Conservation (phyloP, 2,329 filamentous ascomycete species). For the Sclerotinia sclerotiorum region DNA sequence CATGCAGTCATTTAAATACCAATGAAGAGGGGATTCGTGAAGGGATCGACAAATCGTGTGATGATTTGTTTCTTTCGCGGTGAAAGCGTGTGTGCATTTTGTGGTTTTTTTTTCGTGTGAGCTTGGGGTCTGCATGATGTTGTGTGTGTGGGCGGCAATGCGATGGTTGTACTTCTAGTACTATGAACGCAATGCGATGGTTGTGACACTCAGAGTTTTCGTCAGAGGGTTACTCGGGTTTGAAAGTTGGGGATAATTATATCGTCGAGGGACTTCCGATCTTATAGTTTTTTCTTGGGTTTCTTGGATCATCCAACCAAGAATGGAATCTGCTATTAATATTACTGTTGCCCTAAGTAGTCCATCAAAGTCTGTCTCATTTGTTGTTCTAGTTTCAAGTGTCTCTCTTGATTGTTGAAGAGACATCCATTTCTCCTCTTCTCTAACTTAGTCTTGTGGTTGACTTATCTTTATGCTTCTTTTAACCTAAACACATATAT, state of each 20-base stretch:
- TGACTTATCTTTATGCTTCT: not conserved
- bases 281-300: not conserved
- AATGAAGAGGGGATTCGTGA: not conserved
- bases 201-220: not conserved
- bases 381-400: not conserved
- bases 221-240: not conserved
- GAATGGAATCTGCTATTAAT: not conserved
- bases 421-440: not conserved
- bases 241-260: not conserved
- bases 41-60: conserved; percentile 7
- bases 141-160: not conserved
- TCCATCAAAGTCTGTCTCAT: not conserved
- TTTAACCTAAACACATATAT: not conserved
- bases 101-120: not conserved
- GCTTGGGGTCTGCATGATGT: not conserved
- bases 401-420: no score
- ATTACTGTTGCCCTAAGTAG: not conserved
- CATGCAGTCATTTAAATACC: not conserved
- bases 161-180: not conserved
- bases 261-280: not conserved
- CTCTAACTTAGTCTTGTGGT: not conserved
- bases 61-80: no score
- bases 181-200: not conserved
- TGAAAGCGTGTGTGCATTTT: not conserved
- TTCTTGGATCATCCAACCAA: not conserved